phyloP scores from a whole-genome alignment of 164 flowering plant genomes.

The Macadamia integrifolia region DNA sequence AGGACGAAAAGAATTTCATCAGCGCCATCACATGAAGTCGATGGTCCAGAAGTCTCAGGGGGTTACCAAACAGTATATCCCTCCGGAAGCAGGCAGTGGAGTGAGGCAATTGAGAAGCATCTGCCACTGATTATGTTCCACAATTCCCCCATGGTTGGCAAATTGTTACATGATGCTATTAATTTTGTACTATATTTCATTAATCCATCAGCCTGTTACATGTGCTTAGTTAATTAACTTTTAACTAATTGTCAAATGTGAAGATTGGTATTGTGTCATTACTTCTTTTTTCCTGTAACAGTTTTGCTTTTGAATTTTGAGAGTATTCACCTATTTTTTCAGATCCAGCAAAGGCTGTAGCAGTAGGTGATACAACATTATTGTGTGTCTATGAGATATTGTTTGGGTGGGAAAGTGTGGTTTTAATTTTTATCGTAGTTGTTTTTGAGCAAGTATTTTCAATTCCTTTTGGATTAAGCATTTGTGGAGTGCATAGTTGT shows the following conservation, averaged over 20 bases:
- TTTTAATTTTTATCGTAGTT: no score
- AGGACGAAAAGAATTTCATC: slow-evolving; percentile 72
- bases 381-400: no score
- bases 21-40: slow-evolving; percentile 64
- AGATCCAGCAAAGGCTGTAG: not conserved
- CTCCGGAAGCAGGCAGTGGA: slow-evolving; percentile 62
- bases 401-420: no score
- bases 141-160: slow-evolving; percentile 59
- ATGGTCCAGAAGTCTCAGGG: slow-evolving; percentile 22
- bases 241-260: no score
- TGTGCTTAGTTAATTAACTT: not conserved
- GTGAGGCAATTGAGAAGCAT: slow-evolving; percentile 65
- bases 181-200: not conserved
- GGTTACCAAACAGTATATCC: slow-evolving; percentile 16
- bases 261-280: no score
- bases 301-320: not conserved
- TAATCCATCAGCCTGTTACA: not conserved
- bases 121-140: slow-evolving; percentile 51
- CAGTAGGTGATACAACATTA: no score
- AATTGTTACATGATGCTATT: not conserved
- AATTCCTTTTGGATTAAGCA: no score
- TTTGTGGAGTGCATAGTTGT: no score
- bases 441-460: no score
- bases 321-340: not conserved
- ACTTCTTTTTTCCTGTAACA: no score